These are phyloP conservation scores for Ambrosia artemisiifolia DNA, from an alignment of 129 eudicot genomes.

Conservation along the genomic window DNA sequence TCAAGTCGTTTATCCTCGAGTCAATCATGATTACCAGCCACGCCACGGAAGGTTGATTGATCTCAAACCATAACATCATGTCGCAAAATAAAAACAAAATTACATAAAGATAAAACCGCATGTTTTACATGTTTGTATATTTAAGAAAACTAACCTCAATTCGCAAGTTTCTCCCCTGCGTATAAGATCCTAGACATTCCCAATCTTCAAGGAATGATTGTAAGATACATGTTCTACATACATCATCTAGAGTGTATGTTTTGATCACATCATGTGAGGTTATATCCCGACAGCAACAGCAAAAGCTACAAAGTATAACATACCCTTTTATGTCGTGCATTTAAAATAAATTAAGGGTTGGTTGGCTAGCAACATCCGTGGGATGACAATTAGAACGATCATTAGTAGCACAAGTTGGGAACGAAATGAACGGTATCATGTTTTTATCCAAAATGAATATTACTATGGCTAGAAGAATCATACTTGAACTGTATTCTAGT, in stretches of 20 bases:
- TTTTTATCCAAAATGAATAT: not conserved
- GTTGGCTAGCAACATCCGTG: slow-evolving; percentile 99
- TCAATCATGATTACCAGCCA: slow-evolving; percentile 70
- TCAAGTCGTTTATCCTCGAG: slow-evolving; percentile 91
- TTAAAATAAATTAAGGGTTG: slow-evolving; percentile 92
- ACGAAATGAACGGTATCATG: not conserved
- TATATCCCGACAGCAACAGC: too few relatives aligned
- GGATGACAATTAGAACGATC: slow-evolving; percentile 80
- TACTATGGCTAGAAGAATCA: not conserved
- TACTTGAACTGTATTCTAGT: slow-evolving; percentile 89
- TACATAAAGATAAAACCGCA: not conserved
- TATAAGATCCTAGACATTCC: too few relatives aligned
- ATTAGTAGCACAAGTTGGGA: slow-evolving; percentile 68
- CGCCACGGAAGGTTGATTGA: slow-evolving; percentile 59
- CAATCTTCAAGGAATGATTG: too few relatives aligned
- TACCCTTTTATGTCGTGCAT: slow-evolving; percentile 69
- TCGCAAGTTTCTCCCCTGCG: slow-evolving; percentile 84
- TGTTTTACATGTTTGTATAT: not conserved
- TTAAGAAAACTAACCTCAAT: slow-evolving; percentile 56
- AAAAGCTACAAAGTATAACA: too few relatives aligned
- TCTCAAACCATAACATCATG: slow-evolving; percentile 90
- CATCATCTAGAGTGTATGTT: too few relatives aligned
- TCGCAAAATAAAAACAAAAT: not conserved
- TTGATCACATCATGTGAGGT: too few relatives aligned
- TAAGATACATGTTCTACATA: too few relatives aligned